phyloP scores from a whole-genome alignment of 192 early-diverging fungal species.

The Coemansia sp. region DNA sequence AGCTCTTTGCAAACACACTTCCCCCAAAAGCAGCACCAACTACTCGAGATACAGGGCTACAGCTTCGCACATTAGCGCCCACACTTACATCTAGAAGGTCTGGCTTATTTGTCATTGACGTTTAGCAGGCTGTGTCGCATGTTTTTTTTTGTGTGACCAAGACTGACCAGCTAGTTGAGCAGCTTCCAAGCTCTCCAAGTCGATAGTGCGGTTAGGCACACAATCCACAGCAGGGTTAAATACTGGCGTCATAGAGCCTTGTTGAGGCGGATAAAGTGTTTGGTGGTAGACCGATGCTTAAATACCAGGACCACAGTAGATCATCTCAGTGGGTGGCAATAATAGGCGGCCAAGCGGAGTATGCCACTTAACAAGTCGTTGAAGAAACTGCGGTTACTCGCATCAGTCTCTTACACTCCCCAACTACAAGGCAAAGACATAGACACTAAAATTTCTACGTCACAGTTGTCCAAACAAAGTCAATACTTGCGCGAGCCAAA shows the following conservation, averaged over 20 bases:
- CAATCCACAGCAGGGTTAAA: constrained; percentile 2
- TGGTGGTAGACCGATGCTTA: constrained; percentile 30
- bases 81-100: not conserved
- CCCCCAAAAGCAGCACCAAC: no score
- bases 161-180: not conserved
- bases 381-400: not conserved
- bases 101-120: not conserved
- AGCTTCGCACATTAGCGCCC: not conserved
- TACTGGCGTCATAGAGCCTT: not conserved
- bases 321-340: constrained; percentile 10
- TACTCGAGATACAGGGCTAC: no score
- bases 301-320: constrained; percentile 18
- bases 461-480: constrained; percentile 22
- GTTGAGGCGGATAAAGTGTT: not conserved
- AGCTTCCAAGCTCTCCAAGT: constrained; percentile 4
- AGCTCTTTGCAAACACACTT: no score
- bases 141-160: not conserved
- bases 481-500: constrained; percentile 36
- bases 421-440: not conserved
- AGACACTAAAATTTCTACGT: constrained; percentile 22
- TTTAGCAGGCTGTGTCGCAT: not conserved
- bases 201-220: constrained; percentile 3
- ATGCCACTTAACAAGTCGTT: not conserved
- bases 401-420: not conserved
- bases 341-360: constrained; percentile 19